phyloP scores from a whole-genome alignment of 129 eudicot genomes.

The Dittrichia graveolens region DNA sequence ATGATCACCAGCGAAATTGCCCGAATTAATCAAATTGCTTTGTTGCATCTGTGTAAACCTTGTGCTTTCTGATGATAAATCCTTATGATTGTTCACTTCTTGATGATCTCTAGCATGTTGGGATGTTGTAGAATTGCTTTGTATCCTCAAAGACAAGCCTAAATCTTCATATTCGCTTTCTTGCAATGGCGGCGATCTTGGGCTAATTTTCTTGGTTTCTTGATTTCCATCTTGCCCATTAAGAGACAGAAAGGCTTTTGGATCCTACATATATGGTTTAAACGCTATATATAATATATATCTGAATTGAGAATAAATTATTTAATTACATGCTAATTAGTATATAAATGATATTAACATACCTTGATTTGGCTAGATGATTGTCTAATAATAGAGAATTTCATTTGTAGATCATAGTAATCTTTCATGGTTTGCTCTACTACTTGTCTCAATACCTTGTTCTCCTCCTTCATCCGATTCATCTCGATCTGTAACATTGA shows the following conservation, averaged over 20 bases:
- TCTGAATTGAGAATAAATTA: not conserved
- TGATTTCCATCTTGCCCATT: constrained; percentile 38
- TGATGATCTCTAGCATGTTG: constrained; percentile 32
- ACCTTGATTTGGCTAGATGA: constrained; percentile 50
- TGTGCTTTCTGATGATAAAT: constrained; percentile 16
- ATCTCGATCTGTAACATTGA: constrained; percentile 57
- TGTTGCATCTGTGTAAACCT: constrained; percentile 25
- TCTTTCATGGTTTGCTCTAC: constrained; percentile 77
- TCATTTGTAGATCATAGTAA: constrained; percentile 67
- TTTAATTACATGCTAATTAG: not conserved
- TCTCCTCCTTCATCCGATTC: constrained; percentile 79
- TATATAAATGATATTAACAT: not conserved
- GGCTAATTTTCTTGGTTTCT: constrained; percentile 41
- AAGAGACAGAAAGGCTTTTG: constrained; percentile 46
- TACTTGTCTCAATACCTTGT: constrained; percentile 58
- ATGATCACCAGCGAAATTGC: constrained; percentile 23
- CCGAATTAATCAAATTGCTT: constrained; percentile 40
- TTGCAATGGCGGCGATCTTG: constrained; percentile 31
- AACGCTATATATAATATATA: not conserved
- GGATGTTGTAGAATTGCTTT: constrained; percentile 30
- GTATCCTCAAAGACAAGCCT: constrained; percentile 72
- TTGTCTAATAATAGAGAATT: constrained; percentile 44
- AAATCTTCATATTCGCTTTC: constrained; percentile 51
- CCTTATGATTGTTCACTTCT: constrained; percentile 27
- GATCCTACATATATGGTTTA: constrained; percentile 48